Conservation (phyloP, 2,329 filamentous ascomycete genomes). For the Pestalotiopsis fici region DNA sequence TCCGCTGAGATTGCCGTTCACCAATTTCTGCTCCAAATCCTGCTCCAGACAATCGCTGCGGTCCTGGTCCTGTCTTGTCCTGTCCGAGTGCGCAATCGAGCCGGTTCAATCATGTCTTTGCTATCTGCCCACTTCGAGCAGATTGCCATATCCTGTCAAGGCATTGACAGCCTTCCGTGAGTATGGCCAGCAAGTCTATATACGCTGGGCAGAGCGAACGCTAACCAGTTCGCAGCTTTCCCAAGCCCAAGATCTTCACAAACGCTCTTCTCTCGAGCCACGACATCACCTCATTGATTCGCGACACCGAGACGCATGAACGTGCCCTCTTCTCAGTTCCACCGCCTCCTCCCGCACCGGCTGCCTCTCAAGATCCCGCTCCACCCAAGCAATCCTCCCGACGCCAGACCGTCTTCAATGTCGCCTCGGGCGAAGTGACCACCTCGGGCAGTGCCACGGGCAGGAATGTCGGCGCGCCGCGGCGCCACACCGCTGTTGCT, state of each 20-base stretch:
- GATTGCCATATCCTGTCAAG: constrained; percentile 73
- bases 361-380: constrained; percentile 45
- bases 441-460: constrained; percentile 50
- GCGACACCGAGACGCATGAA: constrained; percentile 93
- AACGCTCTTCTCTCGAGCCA: constrained; percentile 85
- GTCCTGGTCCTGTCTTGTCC: neutral
- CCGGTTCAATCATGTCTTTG: constrained; percentile 60
- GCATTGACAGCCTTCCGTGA: constrained; percentile 75
- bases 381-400: constrained; percentile 45
- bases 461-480: constrained; percentile 50
- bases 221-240: constrained; percentile 61
- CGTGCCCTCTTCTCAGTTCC: constrained; percentile 93
- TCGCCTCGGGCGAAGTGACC: constrained; percentile 63
- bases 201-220: neutral
- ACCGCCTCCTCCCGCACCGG: constrained; percentile 61
- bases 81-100: neutral
- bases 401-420: constrained; percentile 67
- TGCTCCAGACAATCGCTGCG: neutral
- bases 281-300: constrained; percentile 92
- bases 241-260: constrained; percentile 89
- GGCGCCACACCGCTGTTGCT: constrained; percentile 81
- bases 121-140: constrained; percentile 74
- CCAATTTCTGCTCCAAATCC: too few relatives aligned
- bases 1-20: too few relatives aligned
- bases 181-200: constrained; percentile 25